These are phyloP conservation scores for Thelonectria olida DNA, from an alignment of 2,329 filamentous ascomycete species.

Conservation along the genomic window DNA sequence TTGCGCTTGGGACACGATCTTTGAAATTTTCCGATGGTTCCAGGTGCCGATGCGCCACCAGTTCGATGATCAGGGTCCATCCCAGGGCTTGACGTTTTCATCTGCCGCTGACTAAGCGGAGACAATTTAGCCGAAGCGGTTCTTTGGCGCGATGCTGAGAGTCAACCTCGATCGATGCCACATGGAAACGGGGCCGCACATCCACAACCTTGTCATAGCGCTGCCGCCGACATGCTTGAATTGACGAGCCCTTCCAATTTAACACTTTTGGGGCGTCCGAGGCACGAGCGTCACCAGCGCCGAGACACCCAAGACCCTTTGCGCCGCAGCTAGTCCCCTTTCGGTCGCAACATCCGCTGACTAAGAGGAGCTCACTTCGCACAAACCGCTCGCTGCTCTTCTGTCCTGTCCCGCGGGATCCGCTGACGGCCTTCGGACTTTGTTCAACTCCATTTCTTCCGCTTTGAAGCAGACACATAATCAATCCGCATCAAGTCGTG, in stretches of 20 bases:
- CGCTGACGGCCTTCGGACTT: slow-evolving; percentile 13
- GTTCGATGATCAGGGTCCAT: not conserved
- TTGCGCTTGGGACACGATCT: not conserved
- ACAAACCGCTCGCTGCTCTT: not conserved
- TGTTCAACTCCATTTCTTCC: slow-evolving; percentile 4
- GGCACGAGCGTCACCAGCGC: not conserved
- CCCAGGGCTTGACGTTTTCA: not conserved
- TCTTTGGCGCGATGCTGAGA: not conserved
- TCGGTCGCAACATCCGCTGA: slow-evolving; percentile 8
- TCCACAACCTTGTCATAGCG: not conserved
- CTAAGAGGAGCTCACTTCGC: slow-evolving; percentile 7
- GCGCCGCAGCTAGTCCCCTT: not conserved
- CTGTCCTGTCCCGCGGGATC: not conserved
- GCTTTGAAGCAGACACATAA: not conserved
- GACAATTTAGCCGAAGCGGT: not conserved
- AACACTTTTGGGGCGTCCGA: not conserved
- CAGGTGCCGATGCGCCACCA: not conserved
- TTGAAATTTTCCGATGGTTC: not conserved
- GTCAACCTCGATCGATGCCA: not conserved
- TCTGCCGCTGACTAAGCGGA: not conserved
- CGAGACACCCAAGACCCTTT: not conserved
- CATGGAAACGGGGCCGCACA: slow-evolving; percentile 1
- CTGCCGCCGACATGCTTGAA: not conserved
- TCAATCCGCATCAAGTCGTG: not conserved
- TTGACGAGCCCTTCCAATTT: not conserved